A percentile compares a stretch with the other conserved stretches of the same genome.
phyloP scores from a whole-genome alignment of 768 basidiomycete genomes.

The Hygrophoropsis aurantiaca region DNA sequence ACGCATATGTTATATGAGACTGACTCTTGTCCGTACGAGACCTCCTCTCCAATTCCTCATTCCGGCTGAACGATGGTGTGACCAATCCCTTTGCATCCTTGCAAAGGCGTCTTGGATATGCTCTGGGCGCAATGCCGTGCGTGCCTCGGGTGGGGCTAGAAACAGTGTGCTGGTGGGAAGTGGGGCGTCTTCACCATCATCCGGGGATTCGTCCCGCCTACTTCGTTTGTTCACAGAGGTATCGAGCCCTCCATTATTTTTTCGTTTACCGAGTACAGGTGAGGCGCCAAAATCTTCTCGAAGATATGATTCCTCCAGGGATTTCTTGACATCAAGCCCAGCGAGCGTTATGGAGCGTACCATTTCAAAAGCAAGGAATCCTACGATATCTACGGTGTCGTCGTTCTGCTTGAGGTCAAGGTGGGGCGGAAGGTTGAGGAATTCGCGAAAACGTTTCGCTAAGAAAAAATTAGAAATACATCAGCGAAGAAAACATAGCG shows the following conservation, averaged over 20 bases:
- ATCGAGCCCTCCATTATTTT: slow-evolving; percentile 43
- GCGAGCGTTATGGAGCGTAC: slow-evolving; percentile 90
- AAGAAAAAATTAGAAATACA: neutral
- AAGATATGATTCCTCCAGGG: slow-evolving; percentile 69
- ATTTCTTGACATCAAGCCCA: slow-evolving; percentile 80
- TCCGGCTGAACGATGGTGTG: slow-evolving; percentile 77
- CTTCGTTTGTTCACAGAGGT: slow-evolving; percentile 44
- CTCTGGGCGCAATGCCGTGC: slow-evolving; percentile 75
- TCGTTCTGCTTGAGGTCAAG: slow-evolving; percentile 90
- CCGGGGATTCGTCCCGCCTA: slow-evolving; percentile 53
- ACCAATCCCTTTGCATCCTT: slow-evolving; percentile 86
- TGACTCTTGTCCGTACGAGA: slow-evolving; percentile 74
- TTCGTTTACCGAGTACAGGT: slow-evolving; percentile 69
- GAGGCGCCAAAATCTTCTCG: slow-evolving; percentile 63
- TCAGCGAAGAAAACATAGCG: neutral
- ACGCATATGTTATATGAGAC: slow-evolving; percentile 55
- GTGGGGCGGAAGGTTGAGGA: slow-evolving; percentile 83
- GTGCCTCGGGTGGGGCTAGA: slow-evolving; percentile 76
- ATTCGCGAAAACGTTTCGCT: slow-evolving; percentile 96
- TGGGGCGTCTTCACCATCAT: slow-evolving; percentile 63
- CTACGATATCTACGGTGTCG: slow-evolving; percentile 94
- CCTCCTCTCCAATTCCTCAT: slow-evolving; percentile 92
- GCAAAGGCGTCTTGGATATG: slow-evolving; percentile 92
- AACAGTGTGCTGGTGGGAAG: slow-evolving; percentile 75
- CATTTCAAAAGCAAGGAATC: slow-evolving; percentile 97